Evolutionary conservation across 2,329 filamentous ascomycete species (phyloP), one percentile per base, ranked within the genome.

Genomic region (Colletotrichum musae): DNA sequence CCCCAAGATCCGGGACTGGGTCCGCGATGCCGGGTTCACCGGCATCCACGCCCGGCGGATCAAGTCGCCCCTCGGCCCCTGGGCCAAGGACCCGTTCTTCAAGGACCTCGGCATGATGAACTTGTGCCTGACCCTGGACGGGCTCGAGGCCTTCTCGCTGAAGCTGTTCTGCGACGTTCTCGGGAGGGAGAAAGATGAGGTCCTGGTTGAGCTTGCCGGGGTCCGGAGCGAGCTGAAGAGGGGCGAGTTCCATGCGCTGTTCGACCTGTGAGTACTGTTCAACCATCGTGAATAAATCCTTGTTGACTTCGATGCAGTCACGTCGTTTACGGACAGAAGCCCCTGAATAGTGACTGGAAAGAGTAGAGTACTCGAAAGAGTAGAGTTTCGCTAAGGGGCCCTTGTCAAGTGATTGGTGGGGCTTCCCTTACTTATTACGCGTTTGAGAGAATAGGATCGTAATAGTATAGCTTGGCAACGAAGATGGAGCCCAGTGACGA

Each of bases 11-110:
- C 62, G 70, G 6, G 41, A 58, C 3, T 81, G 77, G 77, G 70
- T 77, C 6, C 53, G 69, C 5, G 76, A 78, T 4, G 75, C 76
- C 2, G 83, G 83, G 0, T 85, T 85, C 61, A 56, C 70, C 1
- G 68, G 77, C 26, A 68, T 82, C 13, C 75, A 73, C 0, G 76
- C 81, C 60, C 71, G 73, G 4, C 47, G 73, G 1, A 79, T 77
- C 62, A 80, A 79, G 67, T 74, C 79, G 41, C 81, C 81, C 0
- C 72, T 81, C 5, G 80, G 80, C 0, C 72, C 72, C 9, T 85
- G 73, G 75, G 54, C 74, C 2, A 69, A 68, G 5, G 74, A 75
- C 18, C 70, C 71, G 6, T 72, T 71, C 28, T 61, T 47, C 56
- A 74, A 75, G 28, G 71, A 75, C 24, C 51, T 76, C 10, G 70